These are phyloP conservation scores for Nothopassalora personata DNA, from an alignment of 2,329 filamentous ascomycete species.

Conservation along the genomic window DNA sequence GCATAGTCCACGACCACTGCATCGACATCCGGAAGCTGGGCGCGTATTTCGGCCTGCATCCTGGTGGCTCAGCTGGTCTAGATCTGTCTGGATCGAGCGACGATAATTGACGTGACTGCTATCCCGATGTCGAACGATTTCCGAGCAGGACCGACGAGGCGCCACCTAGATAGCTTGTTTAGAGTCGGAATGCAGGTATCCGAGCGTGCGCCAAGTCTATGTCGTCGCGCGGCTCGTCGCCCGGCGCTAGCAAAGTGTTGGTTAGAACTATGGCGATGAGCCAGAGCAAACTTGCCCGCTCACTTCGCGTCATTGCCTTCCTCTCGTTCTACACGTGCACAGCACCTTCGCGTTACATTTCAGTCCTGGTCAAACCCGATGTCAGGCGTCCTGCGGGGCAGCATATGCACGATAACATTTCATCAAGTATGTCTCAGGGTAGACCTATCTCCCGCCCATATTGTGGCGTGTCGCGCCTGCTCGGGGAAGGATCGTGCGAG, in stretches of 20 bases:
- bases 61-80: constrained; percentile 4
- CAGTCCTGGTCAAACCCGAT: background rate
- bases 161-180: background rate
- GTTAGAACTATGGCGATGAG: background rate
- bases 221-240: background rate
- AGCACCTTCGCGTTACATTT: background rate
- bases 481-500: background rate
- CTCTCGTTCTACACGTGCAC: background rate
- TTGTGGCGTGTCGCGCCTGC: background rate
- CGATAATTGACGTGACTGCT: constrained; percentile 10
- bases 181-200: background rate
- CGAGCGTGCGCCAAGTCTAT: background rate
- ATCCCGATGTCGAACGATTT: background rate
- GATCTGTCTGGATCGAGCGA: constrained; percentile 1
- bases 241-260: background rate
- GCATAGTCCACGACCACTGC: constrained; percentile 36
- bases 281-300: background rate
- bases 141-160: constrained; percentile 7
- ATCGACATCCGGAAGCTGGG: constrained; percentile 34
- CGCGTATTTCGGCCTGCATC: constrained; percentile 36
- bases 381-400: background rate
- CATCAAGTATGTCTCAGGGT: background rate
- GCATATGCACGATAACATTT: background rate
- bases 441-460: background rate
- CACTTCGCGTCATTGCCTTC: background rate